phyloP scores from a whole-genome alignment of 75 land plant genomes.

The Larix kaempferi region DNA sequence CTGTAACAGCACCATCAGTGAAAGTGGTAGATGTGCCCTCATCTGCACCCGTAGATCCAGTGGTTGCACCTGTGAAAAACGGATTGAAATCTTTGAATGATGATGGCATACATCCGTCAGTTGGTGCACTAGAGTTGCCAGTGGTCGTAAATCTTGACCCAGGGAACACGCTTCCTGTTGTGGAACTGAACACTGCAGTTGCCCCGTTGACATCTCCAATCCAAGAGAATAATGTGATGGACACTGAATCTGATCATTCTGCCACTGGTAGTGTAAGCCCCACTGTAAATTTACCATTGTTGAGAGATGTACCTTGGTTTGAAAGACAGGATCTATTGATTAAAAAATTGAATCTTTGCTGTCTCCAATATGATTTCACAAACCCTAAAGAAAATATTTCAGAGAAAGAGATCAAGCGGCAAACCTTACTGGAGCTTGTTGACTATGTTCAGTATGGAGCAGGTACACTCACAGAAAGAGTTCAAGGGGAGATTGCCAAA shows the following conservation, averaged over 20 bases:
- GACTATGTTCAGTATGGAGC: constrained; percentile 28
- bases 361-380: constrained; percentile 29
- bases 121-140: neutral
- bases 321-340: constrained; percentile 26
- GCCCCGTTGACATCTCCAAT: neutral
- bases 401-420: constrained; percentile 43
- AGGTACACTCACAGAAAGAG: constrained; percentile 18
- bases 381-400: constrained; percentile 18
- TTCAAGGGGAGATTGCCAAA: constrained; percentile 24
- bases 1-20: neutral
- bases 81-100: neutral
- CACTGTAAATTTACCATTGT: constrained; percentile 15
- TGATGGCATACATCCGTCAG: neutral
- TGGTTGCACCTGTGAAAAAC: neutral
- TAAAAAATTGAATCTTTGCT: constrained; percentile 32
- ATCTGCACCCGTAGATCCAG: neutral
- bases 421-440: constrained; percentile 34
- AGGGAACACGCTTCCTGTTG: neutral
- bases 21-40: constrained; percentile 1
- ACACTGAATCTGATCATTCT: neutral
- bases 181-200: neutral
- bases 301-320: constrained; percentile 33
- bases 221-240: neutral
- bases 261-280: neutral
- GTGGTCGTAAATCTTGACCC: neutral